Evolutionary conservation across 164 flowering plant species (phyloP).

Genomic region (Chimonanthus praecox): DNA sequence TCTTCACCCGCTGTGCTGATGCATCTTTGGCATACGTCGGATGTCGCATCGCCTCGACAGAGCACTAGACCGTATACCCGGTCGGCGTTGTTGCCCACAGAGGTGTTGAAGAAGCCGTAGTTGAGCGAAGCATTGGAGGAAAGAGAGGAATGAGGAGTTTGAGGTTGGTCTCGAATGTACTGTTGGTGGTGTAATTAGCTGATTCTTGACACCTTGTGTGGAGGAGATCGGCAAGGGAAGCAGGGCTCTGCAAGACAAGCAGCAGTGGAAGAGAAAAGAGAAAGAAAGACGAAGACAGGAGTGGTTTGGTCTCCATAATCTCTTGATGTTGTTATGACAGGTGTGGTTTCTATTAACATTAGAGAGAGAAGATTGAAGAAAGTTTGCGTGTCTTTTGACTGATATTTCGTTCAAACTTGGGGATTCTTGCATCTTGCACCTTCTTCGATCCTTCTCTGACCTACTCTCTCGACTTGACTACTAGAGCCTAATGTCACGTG

Average conservation of each 20-base stretch:
- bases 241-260: background rate
- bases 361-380: too few relatives aligned
- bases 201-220: background rate
- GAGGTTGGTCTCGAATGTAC: slow-evolving; percentile 17
- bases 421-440: too few relatives aligned
- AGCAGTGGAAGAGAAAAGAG: background rate
- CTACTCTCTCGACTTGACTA: too few relatives aligned
- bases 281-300: too few relatives aligned
- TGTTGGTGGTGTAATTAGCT: slow-evolving; percentile 3
- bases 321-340: too few relatives aligned
- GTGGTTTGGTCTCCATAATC: too few relatives aligned
- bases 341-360: too few relatives aligned
- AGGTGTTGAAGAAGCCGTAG: slow-evolving; percentile 11
- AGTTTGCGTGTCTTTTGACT: too few relatives aligned
- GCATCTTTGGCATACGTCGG: slow-evolving; percentile 14
- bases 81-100: slow-evolving; percentile 15
- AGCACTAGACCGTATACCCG: slow-evolving; percentile 24
- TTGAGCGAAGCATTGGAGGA: slow-evolving; percentile 14
- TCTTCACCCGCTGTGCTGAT: slow-evolving; percentile 8
- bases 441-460: too few relatives aligned
- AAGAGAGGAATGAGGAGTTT: slow-evolving; percentile 9
- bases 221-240: background rate
- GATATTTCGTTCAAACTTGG: too few relatives aligned
- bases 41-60: slow-evolving; percentile 20
- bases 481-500: too few relatives aligned